Evolutionary conservation across 306 rosid genomes (phyloP), one percentile per base, ranked within the genome.

Genomic region (Quercus gilva): DNA sequence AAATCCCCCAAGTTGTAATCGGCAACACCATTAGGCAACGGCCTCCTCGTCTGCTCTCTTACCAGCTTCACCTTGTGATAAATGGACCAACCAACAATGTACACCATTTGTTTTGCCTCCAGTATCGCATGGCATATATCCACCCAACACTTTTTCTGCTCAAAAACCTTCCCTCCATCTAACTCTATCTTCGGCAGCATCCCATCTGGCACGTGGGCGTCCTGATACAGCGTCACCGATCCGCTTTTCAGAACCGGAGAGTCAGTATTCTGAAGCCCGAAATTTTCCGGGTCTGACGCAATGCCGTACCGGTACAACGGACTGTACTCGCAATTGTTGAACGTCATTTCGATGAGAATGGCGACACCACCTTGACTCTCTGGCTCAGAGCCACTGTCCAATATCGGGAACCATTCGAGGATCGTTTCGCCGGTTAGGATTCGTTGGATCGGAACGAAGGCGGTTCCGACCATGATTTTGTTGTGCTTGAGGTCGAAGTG

Each of bases 101-200:
- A 95, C 6, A 95, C 91, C 86, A 92, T n/a, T 79, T 92, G 98
- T 77, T 92, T 97, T 19, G 99, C 99, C 84, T 95, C 98, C 86
- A 92, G 71, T 45, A 95, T 90, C 0, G 98, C 95, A 28, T 91
- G 96, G 65, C 99, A 95, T 2, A 92, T 95, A 73, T 95, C 99
- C 88, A 92, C 98, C 98, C 99, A 95, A 59, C 99, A 95, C 58
- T 86, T 89, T 19, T 83, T 92, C 28, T 91, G 99, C 77, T 83
- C 74, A 67, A 75, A 89, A 76, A 9, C 41, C 15, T 74, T 70
- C 69, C 92, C 96, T 15, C 78, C 77, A 0, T 95, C 98, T 84
- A 95, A 76, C 72, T 86, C 94, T 37, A 95, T 85, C 60, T 82
- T 64, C 71, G 87, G 97, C 73, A 90, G 4, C 85, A 84, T 74